phyloP scores from a whole-genome alignment of 352 stramenopile genomes.

The Phytophthora idaei region DNA sequence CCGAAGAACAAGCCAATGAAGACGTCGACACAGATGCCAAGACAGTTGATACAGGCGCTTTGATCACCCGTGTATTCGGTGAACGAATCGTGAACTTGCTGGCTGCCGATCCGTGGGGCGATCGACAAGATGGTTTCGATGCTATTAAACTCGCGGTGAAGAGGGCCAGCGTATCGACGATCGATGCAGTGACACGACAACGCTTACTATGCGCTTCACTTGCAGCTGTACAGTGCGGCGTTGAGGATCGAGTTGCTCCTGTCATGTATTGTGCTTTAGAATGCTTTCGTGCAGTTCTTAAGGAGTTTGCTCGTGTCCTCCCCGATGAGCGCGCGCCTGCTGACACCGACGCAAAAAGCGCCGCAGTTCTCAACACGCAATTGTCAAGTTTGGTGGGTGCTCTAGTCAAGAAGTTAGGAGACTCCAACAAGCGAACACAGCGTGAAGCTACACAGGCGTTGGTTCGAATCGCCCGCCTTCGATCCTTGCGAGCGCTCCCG shows the following conservation, averaged over 20 bases:
- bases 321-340: slow-evolving; percentile 44
- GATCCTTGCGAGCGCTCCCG: slow-evolving; percentile 61
- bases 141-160: slow-evolving; percentile 71
- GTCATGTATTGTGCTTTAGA: slow-evolving; percentile 89
- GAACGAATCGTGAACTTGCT: slow-evolving; percentile 73
- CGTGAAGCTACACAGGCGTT: slow-evolving; percentile 67
- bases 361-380: slow-evolving; percentile 56
- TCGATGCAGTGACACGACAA: slow-evolving; percentile 40
- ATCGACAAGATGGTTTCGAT: slow-evolving; percentile 82
- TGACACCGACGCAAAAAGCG: slow-evolving; percentile 31
- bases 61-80: slow-evolving; percentile 73
- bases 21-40: slow-evolving; percentile 22
- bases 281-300: slow-evolving; percentile 66
- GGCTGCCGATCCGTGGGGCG: slow-evolving; percentile 76
- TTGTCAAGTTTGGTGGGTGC: slow-evolving; percentile 56
- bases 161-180: slow-evolving; percentile 53
- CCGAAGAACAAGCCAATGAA: slow-evolving; percentile 10
- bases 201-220: slow-evolving; percentile 72
- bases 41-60: slow-evolving; percentile 61
- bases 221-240: slow-evolving; percentile 70
- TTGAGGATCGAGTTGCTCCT: slow-evolving; percentile 76
- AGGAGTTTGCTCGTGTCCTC: slow-evolving; percentile 60
- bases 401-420: slow-evolving; percentile 67
- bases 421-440: slow-evolving; percentile 86
- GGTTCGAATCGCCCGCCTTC: slow-evolving; percentile 63